Evolutionary conservation across 148 eudicot genomes (phyloP).

Genomic region (Chenopodium formosanum): DNA sequence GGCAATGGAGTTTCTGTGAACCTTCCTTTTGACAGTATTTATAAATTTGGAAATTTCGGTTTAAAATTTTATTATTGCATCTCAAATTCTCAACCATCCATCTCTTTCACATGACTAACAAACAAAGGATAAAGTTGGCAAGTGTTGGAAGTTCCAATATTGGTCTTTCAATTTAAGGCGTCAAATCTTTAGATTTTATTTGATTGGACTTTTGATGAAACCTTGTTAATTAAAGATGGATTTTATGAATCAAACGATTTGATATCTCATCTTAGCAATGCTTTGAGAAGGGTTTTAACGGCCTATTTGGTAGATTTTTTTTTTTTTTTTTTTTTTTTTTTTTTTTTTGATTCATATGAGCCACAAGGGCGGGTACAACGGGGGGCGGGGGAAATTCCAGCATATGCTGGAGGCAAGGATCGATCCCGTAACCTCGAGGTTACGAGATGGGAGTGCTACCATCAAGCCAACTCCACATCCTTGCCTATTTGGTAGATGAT

Average conservation of each 20-base stretch:
- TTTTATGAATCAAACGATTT: not conserved
- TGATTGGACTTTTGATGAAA: not conserved
- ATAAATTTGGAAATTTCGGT: not conserved
- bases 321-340: too few species aligned
- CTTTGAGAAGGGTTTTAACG: too few species aligned
- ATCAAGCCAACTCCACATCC: too few species aligned
- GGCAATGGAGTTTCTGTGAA: constrained; percentile 34
- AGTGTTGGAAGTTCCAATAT: not conserved
- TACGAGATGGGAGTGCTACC: too few species aligned
- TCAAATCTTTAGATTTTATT: not conserved
- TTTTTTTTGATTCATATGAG: too few species aligned
- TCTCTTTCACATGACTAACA: not conserved
- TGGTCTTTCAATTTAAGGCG: not conserved
- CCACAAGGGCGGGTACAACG: too few species aligned
- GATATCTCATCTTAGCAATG: not conserved
- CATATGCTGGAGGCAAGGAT: too few species aligned
- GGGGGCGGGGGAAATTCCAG: too few species aligned
- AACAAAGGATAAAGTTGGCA: not conserved
- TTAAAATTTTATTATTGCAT: not conserved
- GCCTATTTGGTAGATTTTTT: not conserved
- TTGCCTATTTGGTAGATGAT: not conserved
- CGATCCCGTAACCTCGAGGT: too few species aligned
- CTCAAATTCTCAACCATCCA: constrained; percentile 23
- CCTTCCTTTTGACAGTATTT: constrained; percentile 29
- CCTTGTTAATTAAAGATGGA: not conserved